Conservation (phyloP, 2,329 filamentous ascomycete species). For the Delphinella strobiligena region DNA sequence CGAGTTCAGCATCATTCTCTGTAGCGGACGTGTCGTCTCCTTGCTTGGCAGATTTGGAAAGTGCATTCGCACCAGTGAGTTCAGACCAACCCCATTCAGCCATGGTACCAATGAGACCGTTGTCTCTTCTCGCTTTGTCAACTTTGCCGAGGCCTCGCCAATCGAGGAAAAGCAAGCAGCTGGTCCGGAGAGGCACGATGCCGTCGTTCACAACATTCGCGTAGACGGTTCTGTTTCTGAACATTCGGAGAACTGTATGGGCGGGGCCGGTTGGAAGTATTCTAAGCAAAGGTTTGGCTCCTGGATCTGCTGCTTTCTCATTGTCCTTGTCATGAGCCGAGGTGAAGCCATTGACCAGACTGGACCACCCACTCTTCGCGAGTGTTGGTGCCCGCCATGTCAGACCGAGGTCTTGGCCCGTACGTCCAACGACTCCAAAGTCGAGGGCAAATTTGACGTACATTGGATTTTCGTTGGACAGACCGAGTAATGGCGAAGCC, state of each 20-base stretch:
- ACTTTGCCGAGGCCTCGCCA: constrained; percentile 91
- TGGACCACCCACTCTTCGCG: constrained; percentile 75
- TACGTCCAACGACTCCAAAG: constrained; percentile 90
- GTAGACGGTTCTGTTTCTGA: constrained; percentile 83
- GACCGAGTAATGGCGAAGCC: constrained; percentile 75
- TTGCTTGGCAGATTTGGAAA: constrained; percentile 9
- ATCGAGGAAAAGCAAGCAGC: constrained; percentile 89
- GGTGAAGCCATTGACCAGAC: constrained; percentile 70
- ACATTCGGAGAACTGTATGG: constrained; percentile 74
- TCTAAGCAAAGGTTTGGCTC: constrained; percentile 76
- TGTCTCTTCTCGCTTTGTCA: constrained; percentile 85
- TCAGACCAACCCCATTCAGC: constrained; percentile 94
- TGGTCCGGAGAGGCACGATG: constrained; percentile 88
- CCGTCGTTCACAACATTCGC: constrained; percentile 97
- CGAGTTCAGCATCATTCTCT: constrained; percentile 16
- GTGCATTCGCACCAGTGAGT: constrained; percentile 53
- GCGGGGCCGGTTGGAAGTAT: constrained; percentile 87
- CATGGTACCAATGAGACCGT: constrained; percentile 82
- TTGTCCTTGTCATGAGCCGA: constrained; percentile 41
- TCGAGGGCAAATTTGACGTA: constrained; percentile 96
- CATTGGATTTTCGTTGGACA: constrained; percentile 94
- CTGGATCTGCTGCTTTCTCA: constrained; percentile 49
- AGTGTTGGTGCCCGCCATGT: constrained; percentile 87
- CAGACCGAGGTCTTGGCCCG: constrained; percentile 85
- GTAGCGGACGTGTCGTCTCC: constrained; percentile 17